Evolutionary conservation across 1,139 yeast species (phyloP), one percentile per base, ranked within the genome.

Genomic region (Kodamaea ohmeri): DNA sequence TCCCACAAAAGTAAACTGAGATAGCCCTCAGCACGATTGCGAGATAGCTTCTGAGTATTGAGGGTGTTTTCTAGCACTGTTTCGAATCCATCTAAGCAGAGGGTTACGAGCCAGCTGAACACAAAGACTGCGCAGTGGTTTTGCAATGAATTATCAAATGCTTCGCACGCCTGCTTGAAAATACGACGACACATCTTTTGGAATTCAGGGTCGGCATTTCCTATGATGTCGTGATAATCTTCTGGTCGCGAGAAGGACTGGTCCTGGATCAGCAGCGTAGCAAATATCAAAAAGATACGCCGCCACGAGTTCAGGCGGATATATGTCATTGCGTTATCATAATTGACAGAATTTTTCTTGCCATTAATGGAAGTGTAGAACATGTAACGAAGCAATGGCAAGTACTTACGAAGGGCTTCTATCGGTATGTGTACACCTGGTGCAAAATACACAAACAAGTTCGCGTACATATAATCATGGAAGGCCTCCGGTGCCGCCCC

Each of bases 161-260:
- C 55, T 2, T 55, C 48, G 15, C 52, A 47, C 1, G 67, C 56
- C 38, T 55, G 52, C 40, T 66, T 72, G 45, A 68, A 69, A 19
- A 70, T 51, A n/a, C 43, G 49, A 38, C 60, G 60, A 43, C 65
- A 55, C 13, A 49, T 48, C 3, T 41, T 42, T 24, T 60, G 61
- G 15, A 61, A 56, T 24, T 50, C 60, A 3, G 64, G 50, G 27
- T 61, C 60, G 1, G 53, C 48, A 39, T 58, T 55, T 9, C 65
- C 55, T 14, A 67, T 55, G 35, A 50, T 40, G 36, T 63, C 38
- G 39, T 65, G 44, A 50, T 67, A 72, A 47, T 79, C 83, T 11
- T 58, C 55, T 0, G 87, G 79, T 48, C 83, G 65, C n/a, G 81
- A 66, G 37, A 73, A 62, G 14, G 76, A 62, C 76, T 86, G 85